These are phyloP conservation scores for Balakata baccata DNA, from an alignment of 345 rosid species.

Conservation along the genomic window DNA sequence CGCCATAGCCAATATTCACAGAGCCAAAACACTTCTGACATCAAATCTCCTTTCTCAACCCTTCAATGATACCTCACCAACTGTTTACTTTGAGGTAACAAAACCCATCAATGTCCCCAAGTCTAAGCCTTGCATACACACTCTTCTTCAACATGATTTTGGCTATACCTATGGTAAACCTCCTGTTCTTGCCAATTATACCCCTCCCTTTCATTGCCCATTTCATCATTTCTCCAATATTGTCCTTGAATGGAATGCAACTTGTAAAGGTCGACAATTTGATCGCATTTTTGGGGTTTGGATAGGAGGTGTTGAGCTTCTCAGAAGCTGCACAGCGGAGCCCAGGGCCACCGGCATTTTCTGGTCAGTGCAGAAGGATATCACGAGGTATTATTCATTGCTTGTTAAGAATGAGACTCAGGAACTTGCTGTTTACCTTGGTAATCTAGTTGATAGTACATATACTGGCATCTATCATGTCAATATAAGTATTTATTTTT, in stretches of 20 bases:
- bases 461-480: conserved; percentile 87
- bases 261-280: conserved; percentile 69
- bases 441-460: conserved; percentile 56
- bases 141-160: conserved; percentile 64
- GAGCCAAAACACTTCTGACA: conserved; percentile 32
- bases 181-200: conserved; percentile 66
- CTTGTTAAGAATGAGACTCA: conserved; percentile 55
- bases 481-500: conserved; percentile 56
- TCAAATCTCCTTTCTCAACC: conserved; percentile 30
- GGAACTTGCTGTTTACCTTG: conserved; percentile 59
- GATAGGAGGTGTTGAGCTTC: conserved; percentile 86
- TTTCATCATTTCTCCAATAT: conserved; percentile 49
- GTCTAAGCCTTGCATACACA: conserved; percentile 48
- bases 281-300: conserved; percentile 89
- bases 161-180: conserved; percentile 63
- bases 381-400: conserved; percentile 69
- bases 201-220: conserved; percentile 59
- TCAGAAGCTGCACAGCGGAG: conserved; percentile 94
- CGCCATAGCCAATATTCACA: conserved; percentile 40
- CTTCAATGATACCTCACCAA: conserved; percentile 38
- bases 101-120: conserved; percentile 46
- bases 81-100: conserved; percentile 73
- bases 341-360: conserved; percentile 62
- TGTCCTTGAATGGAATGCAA: conserved; percentile 75
- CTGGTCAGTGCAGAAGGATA: conserved; percentile 77